Evolutionary conservation across 2,329 filamentous ascomycete genomes (phyloP).

Genomic region (Aureobasidium sp.): DNA sequence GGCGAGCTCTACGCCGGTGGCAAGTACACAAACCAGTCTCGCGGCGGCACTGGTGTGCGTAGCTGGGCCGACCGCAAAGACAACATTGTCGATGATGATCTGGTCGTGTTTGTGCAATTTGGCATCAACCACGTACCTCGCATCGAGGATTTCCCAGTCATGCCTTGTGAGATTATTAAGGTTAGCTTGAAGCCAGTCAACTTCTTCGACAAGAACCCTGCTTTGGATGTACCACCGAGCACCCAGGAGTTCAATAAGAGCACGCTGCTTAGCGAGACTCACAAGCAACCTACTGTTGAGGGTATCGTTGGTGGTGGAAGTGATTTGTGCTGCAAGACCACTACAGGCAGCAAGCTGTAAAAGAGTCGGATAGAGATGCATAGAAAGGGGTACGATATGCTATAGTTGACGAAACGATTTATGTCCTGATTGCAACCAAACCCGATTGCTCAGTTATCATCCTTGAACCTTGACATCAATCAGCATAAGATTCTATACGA

Average conservation of each 20-base stretch:
- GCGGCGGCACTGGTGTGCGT: slow-evolving; percentile 42
- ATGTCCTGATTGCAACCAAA: too few species aligned
- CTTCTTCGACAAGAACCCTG: slow-evolving; percentile 53
- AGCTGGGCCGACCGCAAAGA: slow-evolving; percentile 47
- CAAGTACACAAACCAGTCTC: slow-evolving; percentile 54
- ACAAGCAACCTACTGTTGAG: slow-evolving; percentile 28
- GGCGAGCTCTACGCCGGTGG: slow-evolving; percentile 55
- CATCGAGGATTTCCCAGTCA: slow-evolving; percentile 31
- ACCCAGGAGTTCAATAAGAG: slow-evolving; percentile 43
- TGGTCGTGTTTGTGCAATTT: slow-evolving; percentile 52
- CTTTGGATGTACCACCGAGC: slow-evolving; percentile 50
- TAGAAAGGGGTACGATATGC: too few species aligned
- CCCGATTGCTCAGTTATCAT: slow-evolving; percentile 48
- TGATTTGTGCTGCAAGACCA: slow-evolving; percentile 31
- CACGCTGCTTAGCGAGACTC: slow-evolving; percentile 26
- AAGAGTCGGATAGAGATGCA: neutral
- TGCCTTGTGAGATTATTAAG: slow-evolving; percentile 52
- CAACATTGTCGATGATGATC: slow-evolving; percentile 47
- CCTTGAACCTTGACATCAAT: slow-evolving; percentile 29
- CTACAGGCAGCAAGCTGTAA: slow-evolving; percentile 25
- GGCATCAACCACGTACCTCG: slow-evolving; percentile 45
- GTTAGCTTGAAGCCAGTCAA: slow-evolving; percentile 53
- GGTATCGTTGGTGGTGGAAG: slow-evolving; percentile 30
- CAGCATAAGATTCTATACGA: neutral
- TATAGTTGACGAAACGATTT: too few species aligned